Conservation (phyloP, 306 rosid genomes). For the Bauhinia variegata region DNA sequence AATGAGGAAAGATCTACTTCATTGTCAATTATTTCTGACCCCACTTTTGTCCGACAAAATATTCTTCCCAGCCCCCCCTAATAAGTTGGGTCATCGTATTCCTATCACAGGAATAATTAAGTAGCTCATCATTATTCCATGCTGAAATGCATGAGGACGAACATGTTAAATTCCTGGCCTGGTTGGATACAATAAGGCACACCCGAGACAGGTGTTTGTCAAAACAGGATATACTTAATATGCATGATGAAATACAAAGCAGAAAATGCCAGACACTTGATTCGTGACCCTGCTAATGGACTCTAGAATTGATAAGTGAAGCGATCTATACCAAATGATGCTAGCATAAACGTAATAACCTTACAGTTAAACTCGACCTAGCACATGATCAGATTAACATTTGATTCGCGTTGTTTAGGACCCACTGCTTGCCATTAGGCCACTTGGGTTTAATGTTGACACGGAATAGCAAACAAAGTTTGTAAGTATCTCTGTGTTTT, state of each 20-base stretch:
- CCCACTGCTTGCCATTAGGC: constrained; percentile 50
- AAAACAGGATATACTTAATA: constrained; percentile 17
- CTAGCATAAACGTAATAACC: constrained; percentile 13
- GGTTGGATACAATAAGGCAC: constrained; percentile 20
- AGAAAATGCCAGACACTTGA: constrained; percentile 24
- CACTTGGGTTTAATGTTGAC: constrained; percentile 53
- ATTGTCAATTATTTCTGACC: constrained; percentile 46
- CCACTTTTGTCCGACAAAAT: constrained; percentile 30
- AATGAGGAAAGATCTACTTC: constrained; percentile 31
- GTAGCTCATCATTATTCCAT: constrained; percentile 34
- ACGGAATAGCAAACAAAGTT: constrained; percentile 46
- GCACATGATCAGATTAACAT: constrained; percentile 40
- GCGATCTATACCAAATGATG: constrained; percentile 4
- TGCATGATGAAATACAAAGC: constrained; percentile 33
- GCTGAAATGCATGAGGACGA: constrained; percentile 47
- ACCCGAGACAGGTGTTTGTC: constrained; percentile 7
- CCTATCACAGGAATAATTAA: constrained; percentile 26
- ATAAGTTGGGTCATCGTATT: constrained; percentile 32
- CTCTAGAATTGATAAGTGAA: constrained; percentile 24
- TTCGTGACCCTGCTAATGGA: constrained; percentile 22
- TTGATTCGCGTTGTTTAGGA: constrained; percentile 31
- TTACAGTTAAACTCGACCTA: constrained; percentile 35
- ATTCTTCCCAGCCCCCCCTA: constrained; percentile 39
- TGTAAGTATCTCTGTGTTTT: constrained; percentile 73
- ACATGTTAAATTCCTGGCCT: constrained; percentile 36